phyloP scores from a whole-genome alignment of 352 stramenopile genomes.

The Thalassiosira hispida region DNA sequence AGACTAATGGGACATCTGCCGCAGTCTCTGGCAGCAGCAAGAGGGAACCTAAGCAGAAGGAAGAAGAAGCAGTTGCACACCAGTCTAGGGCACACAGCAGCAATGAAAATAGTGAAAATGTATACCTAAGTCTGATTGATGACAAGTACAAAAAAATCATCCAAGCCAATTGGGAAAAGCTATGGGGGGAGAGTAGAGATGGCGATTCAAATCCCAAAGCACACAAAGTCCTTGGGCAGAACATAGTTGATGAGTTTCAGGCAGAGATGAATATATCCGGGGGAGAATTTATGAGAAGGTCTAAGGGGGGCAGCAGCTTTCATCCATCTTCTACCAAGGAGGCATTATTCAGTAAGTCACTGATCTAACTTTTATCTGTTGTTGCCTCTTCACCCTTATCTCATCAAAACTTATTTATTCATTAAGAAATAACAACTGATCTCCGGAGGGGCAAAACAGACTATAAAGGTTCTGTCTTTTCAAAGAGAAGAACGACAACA shows the following conservation, averaged over 20 bases:
- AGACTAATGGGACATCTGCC: background rate
- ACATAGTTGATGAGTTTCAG: slow-evolving; percentile 1
- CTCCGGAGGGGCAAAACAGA: background rate
- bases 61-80: background rate
- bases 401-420: background rate
- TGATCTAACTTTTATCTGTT: background rate
- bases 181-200: slow-evolving; percentile 1
- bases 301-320: background rate
- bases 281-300: background rate
- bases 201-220: background rate
- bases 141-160: slow-evolving; percentile 5
- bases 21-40: background rate
- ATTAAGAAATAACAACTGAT: slow-evolving; percentile 8
- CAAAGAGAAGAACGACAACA: background rate
- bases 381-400: too few relatives aligned
- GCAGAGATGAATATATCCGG: background rate
- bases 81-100: background rate
- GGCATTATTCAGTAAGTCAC: slow-evolving; percentile 1
- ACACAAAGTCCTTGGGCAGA: background rate
- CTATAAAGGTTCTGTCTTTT: slow-evolving; percentile 5
- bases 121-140: background rate
- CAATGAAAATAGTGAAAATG: background rate
- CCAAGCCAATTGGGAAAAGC: background rate
- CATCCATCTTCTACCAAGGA: background rate
- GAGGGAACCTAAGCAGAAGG: too few relatives aligned